Percentiles rank a stretch among this genome's conserved stretches.
Conservation (phyloP, 257 asterid species). For the Solanum sejunctum region DNA sequence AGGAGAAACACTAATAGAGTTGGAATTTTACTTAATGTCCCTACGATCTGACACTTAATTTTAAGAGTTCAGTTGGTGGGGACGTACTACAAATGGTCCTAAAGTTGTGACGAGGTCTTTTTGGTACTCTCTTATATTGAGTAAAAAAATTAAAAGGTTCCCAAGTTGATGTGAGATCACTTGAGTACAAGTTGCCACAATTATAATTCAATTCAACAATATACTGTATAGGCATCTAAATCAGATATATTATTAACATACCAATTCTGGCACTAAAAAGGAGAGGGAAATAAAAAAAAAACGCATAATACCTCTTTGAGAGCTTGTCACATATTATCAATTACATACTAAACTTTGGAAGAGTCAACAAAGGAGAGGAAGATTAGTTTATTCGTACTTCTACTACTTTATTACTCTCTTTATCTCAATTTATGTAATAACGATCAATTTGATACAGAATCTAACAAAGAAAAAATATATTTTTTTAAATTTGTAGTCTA, state of each 20-base stretch:
- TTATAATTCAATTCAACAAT: background rate
- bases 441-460: too few relatives aligned
- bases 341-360: background rate
- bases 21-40: background rate
- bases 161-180: slow-evolving; percentile 2
- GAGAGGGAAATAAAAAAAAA: background rate
- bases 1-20: background rate
- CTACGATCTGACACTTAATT: background rate
- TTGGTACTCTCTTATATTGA: background rate
- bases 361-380: background rate
- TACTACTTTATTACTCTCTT: background rate
- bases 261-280: background rate
- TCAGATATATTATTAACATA: background rate
- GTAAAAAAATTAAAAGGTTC: background rate
- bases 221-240: background rate
- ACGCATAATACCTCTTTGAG: background rate
- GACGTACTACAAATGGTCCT: background rate
- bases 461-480: too few relatives aligned
- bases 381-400: background rate
- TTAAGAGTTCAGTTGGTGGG: background rate
- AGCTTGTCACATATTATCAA: background rate
- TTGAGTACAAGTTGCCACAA: slow-evolving; percentile 5
- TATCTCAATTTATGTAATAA: too few relatives aligned
- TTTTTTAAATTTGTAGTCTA: too few relatives aligned
- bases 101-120: background rate